phyloP scores from a whole-genome alignment of 2,329 filamentous ascomycete genomes.

The Diaporthe ampelina region DNA sequence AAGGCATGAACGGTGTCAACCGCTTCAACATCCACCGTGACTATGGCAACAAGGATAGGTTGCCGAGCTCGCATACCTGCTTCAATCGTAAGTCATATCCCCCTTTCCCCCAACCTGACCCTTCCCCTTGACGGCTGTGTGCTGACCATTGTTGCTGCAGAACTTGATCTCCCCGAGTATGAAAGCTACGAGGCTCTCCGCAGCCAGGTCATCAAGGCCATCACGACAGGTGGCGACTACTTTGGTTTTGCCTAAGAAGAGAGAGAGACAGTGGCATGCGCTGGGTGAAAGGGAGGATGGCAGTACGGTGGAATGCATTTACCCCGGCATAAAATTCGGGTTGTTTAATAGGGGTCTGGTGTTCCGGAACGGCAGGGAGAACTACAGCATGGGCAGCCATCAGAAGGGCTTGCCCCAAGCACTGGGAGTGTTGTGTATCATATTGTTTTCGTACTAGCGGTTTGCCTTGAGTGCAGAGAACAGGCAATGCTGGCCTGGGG shows the following conservation, averaged over 20 bases:
- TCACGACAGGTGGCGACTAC: slow-evolving; percentile 97
- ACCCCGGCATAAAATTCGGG: slow-evolving; percentile 22
- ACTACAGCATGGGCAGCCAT: slow-evolving; percentile 39
- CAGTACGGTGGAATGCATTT: slow-evolving; percentile 17
- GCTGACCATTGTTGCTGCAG: slow-evolving; percentile 59
- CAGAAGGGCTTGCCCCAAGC: slow-evolving; percentile 35
- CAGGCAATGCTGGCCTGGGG: slow-evolving; percentile 1
- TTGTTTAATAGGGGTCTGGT: slow-evolving; percentile 36
- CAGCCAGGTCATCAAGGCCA: slow-evolving; percentile 91
- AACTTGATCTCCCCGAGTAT: slow-evolving; percentile 98
- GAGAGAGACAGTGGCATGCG: background rate
- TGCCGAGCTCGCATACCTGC: slow-evolving; percentile 97
- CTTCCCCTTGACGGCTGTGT: slow-evolving; percentile 52
- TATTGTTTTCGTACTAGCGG: slow-evolving; percentile 7
- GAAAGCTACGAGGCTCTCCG: slow-evolving; percentile 94
- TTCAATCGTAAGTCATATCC: slow-evolving; percentile 88
- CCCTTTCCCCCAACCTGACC: background rate
- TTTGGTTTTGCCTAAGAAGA: slow-evolving; percentile 89
- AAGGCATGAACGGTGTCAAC: slow-evolving; percentile 99
- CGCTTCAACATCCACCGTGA: slow-evolving; percentile 99
- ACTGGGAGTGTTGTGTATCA: slow-evolving; percentile 34
- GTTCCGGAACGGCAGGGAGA: slow-evolving; percentile 36
- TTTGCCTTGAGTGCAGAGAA: background rate
- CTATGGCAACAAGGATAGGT: slow-evolving; percentile 94
- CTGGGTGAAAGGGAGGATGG: background rate